A percentile compares a stretch with the other conserved stretches of the same genome.
Conservation (phyloP, 2,329 filamentous ascomycete genomes). For the Zalaria sp. region DNA sequence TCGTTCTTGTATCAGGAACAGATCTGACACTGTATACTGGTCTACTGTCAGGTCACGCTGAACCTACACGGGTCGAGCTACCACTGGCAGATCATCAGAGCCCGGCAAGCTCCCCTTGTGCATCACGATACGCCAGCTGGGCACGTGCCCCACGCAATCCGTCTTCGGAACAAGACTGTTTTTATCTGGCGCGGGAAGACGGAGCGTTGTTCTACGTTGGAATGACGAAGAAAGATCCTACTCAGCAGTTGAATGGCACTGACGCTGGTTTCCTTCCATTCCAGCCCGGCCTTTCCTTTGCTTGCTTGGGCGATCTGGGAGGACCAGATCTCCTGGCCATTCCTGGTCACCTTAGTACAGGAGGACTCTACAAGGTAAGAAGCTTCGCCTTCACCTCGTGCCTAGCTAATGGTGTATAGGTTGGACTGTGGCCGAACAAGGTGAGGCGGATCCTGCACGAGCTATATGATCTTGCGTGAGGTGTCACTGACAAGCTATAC, state of each 20-base stretch:
- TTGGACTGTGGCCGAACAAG: too few relatives aligned
- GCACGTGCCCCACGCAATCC: constrained; percentile 58
- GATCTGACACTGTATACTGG: constrained; percentile 2
- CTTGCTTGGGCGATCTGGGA: constrained; percentile 47
- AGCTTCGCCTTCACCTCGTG: constrained; percentile 2
- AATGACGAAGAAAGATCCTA: constrained; percentile 41
- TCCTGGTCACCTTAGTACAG: constrained; percentile 64
- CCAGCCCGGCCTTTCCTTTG: constrained; percentile 70
- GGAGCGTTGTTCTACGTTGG: constrained; percentile 64
- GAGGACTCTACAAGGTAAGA: constrained; percentile 19
- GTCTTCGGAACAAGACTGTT: constrained; percentile 55
- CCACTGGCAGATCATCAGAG: constrained; percentile 29
- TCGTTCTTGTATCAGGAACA: constrained; percentile 5
- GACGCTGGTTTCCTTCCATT: constrained; percentile 52
- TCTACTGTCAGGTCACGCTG: constrained; percentile 1
- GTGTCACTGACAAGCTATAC: too few relatives aligned
- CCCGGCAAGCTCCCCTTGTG: not conserved
- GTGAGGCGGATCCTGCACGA: too few relatives aligned
- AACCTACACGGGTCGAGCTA: constrained; percentile 16
- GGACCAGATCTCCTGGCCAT: constrained; percentile 65
- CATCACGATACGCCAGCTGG: constrained; percentile 60
- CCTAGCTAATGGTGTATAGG: too few relatives aligned
- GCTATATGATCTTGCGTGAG: too few relatives aligned
- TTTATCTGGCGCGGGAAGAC: constrained; percentile 82
- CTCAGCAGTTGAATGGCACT: constrained; percentile 34